Evolutionary conservation across 139 green algal species (phyloP), one percentile per base, ranked within the genome.

Genomic region (Tetratostichococcus sp.): DNA sequence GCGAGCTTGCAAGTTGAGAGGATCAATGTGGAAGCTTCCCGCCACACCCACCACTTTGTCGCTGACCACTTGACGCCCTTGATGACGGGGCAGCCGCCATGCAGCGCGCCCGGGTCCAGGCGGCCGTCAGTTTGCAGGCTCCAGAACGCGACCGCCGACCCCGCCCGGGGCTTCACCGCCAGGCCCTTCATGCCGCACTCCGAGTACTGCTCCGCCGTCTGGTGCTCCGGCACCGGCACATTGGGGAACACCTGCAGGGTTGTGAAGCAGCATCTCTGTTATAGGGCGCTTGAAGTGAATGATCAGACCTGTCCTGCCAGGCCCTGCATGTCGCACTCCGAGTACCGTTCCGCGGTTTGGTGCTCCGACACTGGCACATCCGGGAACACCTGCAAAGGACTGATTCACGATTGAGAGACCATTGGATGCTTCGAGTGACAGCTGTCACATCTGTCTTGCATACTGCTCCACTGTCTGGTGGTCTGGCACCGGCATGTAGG

Each of bases 31-130:
- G 43, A 65, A 65, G 43, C 21, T n/a, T 17, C 17, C 17, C 17
- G 21, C 17, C 17, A 65, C 19, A n/a, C 39, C 39, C 50, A 62
- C 83, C 87, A 91, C 65, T 91, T 92, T 17, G 87, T 69, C 26
- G 80, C 80, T 4, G 35, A 74, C 73, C 77, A 91, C 74, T 91
- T 91, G 43, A 75, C 69, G 11, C 87, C 87, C n/a, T 74, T 81
- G 42, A 92, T 74, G 21, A 92, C 87, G 16, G 88, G 88, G 83
- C 88, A 93, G 30, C 85, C 87, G 32, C 78, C 85, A 71, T 93
- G 88, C 83, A 90, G 82, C 33, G 79, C 86, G 39, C 57, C 50
- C 19, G 14, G 19, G 50, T 62, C 50, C 50, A 62, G 19, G 11
- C 39, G 43, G 26, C 39, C 35, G 30, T 62, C 50, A 8, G 50